Evolutionary conservation across 257 asterid species (phyloP).

Genomic region (Verbascum thapsus): DNA sequence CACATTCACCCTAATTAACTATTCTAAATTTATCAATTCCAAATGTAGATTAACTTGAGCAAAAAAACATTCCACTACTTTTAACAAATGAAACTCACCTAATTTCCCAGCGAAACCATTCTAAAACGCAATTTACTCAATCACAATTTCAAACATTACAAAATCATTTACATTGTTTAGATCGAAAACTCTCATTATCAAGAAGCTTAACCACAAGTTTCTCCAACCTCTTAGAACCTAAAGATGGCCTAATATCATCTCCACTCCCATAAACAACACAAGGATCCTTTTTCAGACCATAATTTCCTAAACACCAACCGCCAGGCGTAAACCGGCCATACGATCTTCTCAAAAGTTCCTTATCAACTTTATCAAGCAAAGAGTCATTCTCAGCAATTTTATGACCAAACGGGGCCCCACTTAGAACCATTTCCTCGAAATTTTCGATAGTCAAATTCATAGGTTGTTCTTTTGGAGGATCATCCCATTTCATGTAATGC

Average conservation of each 20-base stretch:
- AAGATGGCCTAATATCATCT: constrained; percentile 68
- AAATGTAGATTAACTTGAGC: too few relatives aligned
- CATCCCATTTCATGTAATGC: constrained; percentile 81
- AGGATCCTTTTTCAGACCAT: constrained; percentile 51
- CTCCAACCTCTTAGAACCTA: constrained; percentile 70
- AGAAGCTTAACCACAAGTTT: constrained; percentile 69
- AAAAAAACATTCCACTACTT: too few relatives aligned
- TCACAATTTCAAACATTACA: too few relatives aligned
- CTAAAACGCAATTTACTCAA: too few relatives aligned
- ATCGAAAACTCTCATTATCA: constrained; percentile 71
- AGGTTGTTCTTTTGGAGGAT: constrained; percentile 64
- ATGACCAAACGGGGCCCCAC: constrained; percentile 84
- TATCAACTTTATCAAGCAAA: constrained; percentile 62
- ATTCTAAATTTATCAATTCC: too few relatives aligned
- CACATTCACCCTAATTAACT: too few relatives aligned
- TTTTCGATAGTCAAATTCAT: constrained; percentile 51
- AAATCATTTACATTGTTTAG: constrained; percentile 79
- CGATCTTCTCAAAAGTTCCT: constrained; percentile 50
- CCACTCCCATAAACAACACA: constrained; percentile 51
- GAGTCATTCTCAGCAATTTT: constrained; percentile 55
- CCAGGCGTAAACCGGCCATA: constrained; percentile 56
- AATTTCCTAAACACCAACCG: constrained; percentile 74
- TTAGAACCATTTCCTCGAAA: constrained; percentile 70
- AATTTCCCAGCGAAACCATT: too few relatives aligned
- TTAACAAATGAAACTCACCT: too few relatives aligned